Evolutionary conservation across 2,329 filamentous ascomycete genomes (phyloP), one percentile per base, ranked within the genome.

Genomic region (Aspergillus eucalypticola): DNA sequence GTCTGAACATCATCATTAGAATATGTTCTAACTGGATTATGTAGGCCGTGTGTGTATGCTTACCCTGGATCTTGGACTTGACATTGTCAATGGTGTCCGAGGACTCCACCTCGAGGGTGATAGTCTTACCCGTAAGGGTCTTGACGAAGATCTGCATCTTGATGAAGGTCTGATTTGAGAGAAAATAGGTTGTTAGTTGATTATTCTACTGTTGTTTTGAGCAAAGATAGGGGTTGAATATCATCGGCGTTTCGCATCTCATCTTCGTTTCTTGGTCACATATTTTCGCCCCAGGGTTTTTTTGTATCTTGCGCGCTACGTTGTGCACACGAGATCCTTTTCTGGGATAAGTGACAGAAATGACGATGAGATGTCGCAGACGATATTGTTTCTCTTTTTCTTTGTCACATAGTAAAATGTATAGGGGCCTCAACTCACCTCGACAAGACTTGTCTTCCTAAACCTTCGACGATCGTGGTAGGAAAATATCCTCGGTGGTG

Each of bases 21-120:
- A 35, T 13, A 35, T 15, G 19, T 19, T 17, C 15, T 35, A 25
- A 25, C 23, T 25, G 42, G 8, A 49, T n/a, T 5, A 2, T 17
- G 15, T 29, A 29, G 27, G 27, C 2, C 8, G 10, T 5, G 29
- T 2, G 8, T 8, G 19, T 13, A 38, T 21, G 67, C 82, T 58
- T 78, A 88, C 86, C 85, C 80, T 88, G 87, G 74, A 89, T 89
- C 88, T 99, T 98, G 86, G 91, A 92, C 90, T 98, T 98, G 86
- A 99, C 95, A 90, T 98, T 98, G 89, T 98, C 95, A 84, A 99
- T 98, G 79, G 94, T 98, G 84, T 99, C 95, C 78, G 90, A 94
- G 76, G 92, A 96, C 90, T 98, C 95, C 84, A 98, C 95, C 92
- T 99, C 95, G 76, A 99, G 93, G 90, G 95, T 98, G 90, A 98